Conservation (phyloP, 495 filamentous ascomycete species). For the Penicillium mononematosum region DNA sequence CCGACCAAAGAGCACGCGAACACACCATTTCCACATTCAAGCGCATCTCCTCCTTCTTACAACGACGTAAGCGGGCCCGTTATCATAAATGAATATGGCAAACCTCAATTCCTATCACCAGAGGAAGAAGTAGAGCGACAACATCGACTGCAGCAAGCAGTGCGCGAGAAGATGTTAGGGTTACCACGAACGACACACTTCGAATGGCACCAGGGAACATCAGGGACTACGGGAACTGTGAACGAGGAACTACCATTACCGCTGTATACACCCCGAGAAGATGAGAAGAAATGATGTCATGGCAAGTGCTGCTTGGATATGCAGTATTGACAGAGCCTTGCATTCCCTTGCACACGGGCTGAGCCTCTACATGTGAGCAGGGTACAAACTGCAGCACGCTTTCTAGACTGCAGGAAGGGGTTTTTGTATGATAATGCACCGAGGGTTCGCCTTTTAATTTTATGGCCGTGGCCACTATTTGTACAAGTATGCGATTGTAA, state of each 20-base stretch:
- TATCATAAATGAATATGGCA: slow-evolving; percentile 28
- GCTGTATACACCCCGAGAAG: slow-evolving; percentile 21
- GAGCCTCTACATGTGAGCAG: neutral
- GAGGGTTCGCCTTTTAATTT: slow-evolving; percentile 8
- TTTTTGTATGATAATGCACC: slow-evolving; percentile 4
- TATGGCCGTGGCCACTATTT: slow-evolving; percentile 7
- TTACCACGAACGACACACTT: slow-evolving; percentile 27
- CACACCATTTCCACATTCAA: slow-evolving; percentile 6
- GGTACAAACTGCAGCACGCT: neutral
- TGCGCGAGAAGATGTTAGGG: slow-evolving; percentile 34
- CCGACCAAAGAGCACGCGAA: neutral
- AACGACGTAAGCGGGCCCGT: slow-evolving; percentile 35
- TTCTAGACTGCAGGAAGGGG: neutral
- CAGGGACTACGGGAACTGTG: neutral
- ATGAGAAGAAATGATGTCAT: slow-evolving; percentile 9
- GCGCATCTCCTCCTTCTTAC: slow-evolving; percentile 23
- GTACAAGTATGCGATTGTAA: slow-evolving; percentile 10
- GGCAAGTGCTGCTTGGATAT: neutral
- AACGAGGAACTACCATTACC: slow-evolving; percentile 19
- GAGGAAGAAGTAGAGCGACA: slow-evolving; percentile 29
- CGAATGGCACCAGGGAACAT: slow-evolving; percentile 20
- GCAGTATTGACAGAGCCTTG: neutral
- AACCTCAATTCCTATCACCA: slow-evolving; percentile 30
- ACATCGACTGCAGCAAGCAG: slow-evolving; percentile 21
- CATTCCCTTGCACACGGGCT: neutral